Percentiles rank a stretch among this genome's conserved stretches.
Conservation (phyloP, 1,139 yeast species). For the Yamadazyma dendronema region DNA sequence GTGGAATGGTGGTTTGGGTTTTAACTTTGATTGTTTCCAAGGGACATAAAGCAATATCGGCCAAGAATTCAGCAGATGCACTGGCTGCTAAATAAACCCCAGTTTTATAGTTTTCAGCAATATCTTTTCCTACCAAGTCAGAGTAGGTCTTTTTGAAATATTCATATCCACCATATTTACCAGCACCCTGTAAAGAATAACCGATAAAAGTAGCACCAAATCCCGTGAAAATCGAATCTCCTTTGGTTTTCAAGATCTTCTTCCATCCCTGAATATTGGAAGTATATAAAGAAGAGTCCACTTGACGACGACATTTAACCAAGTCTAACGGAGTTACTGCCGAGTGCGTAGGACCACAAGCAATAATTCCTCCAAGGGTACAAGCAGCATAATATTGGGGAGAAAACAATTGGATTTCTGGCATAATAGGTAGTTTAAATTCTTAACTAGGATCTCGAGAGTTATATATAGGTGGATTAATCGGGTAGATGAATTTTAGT, state of each 20-base stretch:
- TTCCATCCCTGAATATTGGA: constrained; percentile 79
- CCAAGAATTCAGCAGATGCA: constrained; percentile 90
- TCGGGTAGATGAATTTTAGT: no score
- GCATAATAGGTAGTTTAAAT: not conserved
- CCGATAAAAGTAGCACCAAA: constrained; percentile 89
- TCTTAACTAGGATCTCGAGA: not conserved
- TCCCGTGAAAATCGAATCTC: constrained; percentile 81
- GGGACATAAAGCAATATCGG: constrained; percentile 87
- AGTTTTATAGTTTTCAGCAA: constrained; percentile 65
- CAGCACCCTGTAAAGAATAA: constrained; percentile 92
- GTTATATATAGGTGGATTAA: constrained; percentile 1
- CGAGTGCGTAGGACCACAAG: constrained; percentile 96
- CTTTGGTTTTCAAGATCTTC: constrained; percentile 68
- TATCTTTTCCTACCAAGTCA: constrained; percentile 63
- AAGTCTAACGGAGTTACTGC: constrained; percentile 89
- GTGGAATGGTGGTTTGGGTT: constrained; percentile 91
- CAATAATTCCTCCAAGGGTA: constrained; percentile 83
- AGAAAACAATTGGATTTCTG: constrained; percentile 53
- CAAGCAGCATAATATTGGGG: constrained; percentile 79
- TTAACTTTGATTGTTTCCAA: constrained; percentile 91
- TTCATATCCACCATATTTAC: constrained; percentile 94
- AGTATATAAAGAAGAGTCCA: constrained; percentile 65
- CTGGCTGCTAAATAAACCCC: constrained; percentile 77
- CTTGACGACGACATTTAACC: constrained; percentile 91
- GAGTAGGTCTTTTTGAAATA: constrained; percentile 77